Conservation (phyloP, 2,329 filamentous ascomycete species). For the Verticillium dahliae region DNA sequence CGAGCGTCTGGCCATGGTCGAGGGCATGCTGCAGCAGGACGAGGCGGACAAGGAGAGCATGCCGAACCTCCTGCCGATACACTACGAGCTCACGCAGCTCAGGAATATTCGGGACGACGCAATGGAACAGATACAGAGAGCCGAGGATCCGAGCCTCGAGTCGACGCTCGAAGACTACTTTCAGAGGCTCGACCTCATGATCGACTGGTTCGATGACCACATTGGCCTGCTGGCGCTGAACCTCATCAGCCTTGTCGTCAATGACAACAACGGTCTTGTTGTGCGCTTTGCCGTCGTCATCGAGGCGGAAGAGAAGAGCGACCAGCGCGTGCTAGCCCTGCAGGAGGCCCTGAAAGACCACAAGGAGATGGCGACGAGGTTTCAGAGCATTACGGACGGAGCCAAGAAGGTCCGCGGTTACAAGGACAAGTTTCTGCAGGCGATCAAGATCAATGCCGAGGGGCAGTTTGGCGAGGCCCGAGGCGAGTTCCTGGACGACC, state of each 20-base stretch:
- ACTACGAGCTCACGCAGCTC: conserved; percentile 87
- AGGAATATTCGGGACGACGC: conserved; percentile 93
- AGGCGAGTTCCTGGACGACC: conserved; percentile 75
- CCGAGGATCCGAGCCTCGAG: conserved; percentile 67
- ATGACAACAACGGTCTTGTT: conserved; percentile 81
- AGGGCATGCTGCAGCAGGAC: conserved; percentile 74
- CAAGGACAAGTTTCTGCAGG: conserved; percentile 88
- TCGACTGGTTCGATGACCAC: conserved; percentile 95
- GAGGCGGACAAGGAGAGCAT: conserved; percentile 83
- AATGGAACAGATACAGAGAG: conserved; percentile 86
- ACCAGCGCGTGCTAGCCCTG: conserved; percentile 81
- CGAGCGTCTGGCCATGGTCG: conserved; percentile 66
- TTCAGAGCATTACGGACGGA: conserved; percentile 91
- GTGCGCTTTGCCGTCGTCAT: conserved; percentile 89
- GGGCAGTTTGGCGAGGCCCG: conserved; percentile 67
- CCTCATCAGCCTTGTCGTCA: conserved; percentile 78
- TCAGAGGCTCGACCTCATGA: conserved; percentile 72
- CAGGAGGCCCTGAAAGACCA: conserved; percentile 95
- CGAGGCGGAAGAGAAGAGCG: conserved; percentile 93
- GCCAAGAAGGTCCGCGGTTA: conserved; percentile 90
- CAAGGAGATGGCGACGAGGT: conserved; percentile 85
- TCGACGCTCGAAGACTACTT: conserved; percentile 88
- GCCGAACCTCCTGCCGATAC: conserved; percentile 81
- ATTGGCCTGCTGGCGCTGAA: conserved; percentile 84
- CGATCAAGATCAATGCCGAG: conserved; percentile 67